A percentile compares a stretch with the other conserved stretches of the same genome.
Conservation (phyloP, 2,329 filamentous ascomycete genomes). For the Xylariales sp. region DNA sequence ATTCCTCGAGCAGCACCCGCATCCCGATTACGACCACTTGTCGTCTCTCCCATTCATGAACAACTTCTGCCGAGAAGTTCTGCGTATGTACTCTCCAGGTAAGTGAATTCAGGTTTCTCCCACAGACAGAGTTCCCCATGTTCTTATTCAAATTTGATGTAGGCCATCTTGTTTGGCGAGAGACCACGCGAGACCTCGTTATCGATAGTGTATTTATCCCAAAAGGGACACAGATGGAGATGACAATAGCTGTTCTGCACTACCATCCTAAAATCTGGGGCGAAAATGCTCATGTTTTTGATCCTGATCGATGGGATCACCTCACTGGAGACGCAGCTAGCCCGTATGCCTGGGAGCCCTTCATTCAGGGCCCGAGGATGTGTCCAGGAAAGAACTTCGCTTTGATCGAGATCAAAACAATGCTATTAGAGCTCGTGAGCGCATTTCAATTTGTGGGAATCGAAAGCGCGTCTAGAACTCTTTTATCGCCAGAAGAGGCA, state of each 20-base stretch:
- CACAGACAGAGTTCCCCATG: neutral
- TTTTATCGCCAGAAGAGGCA: neutral
- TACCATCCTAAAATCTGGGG: slow-evolving; percentile 17
- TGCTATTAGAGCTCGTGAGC: slow-evolving; percentile 17
- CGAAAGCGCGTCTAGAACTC: slow-evolving; percentile 5
- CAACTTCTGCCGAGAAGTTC: slow-evolving; percentile 28
- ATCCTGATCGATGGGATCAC: slow-evolving; percentile 18
- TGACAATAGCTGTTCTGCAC: slow-evolving; percentile 14
- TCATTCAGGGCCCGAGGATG: slow-evolving; percentile 20
- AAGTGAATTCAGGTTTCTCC: slow-evolving; percentile 6
- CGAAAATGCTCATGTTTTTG: slow-evolving; percentile 12
- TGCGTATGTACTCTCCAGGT: slow-evolving; percentile 28
- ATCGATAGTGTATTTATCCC: slow-evolving; percentile 20
- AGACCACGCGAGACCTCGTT: slow-evolving; percentile 13
- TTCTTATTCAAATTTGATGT: too few species aligned
- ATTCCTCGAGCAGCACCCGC: slow-evolving; percentile 9
- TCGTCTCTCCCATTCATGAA: slow-evolving; percentile 26
- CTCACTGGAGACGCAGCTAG: slow-evolving; percentile 10
- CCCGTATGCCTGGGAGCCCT: slow-evolving; percentile 27
- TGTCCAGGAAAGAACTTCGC: slow-evolving; percentile 21
- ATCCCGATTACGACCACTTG: slow-evolving; percentile 22
- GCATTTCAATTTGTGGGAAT: slow-evolving; percentile 16
- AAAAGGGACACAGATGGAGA: slow-evolving; percentile 17
- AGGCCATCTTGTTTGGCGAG: slow-evolving; percentile 15
- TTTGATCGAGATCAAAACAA: slow-evolving; percentile 17